These are phyloP conservation scores for Lasiodiplodia gonubiensis DNA, from an alignment of 2,329 filamentous ascomycete genomes.

Conservation along the genomic window DNA sequence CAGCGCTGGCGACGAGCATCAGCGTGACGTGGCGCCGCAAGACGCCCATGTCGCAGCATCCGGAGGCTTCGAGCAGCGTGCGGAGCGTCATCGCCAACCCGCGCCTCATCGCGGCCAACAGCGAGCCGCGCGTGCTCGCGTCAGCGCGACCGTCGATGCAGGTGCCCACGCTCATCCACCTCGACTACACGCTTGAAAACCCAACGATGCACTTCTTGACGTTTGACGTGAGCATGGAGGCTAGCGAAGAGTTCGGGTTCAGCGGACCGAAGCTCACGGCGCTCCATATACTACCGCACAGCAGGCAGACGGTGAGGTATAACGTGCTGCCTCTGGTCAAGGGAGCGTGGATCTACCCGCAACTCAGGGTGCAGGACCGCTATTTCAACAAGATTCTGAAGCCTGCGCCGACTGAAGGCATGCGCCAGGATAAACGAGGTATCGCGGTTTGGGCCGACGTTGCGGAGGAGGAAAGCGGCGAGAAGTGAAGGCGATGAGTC, in stretches of 20 bases:
- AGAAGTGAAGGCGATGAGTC: slow-evolving; percentile 2
- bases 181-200: slow-evolving; percentile 82
- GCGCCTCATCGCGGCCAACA: slow-evolving; percentile 77
- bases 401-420: slow-evolving; percentile 78
- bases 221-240: slow-evolving; percentile 90
- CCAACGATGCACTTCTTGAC: slow-evolving; percentile 93
- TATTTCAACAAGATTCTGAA: slow-evolving; percentile 92
- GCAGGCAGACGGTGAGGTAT: slow-evolving; percentile 75
- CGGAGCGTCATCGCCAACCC: slow-evolving; percentile 70
- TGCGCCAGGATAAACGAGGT: slow-evolving; percentile 60
- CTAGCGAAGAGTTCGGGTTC: slow-evolving; percentile 90
- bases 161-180: slow-evolving; percentile 40
- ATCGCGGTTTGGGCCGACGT: slow-evolving; percentile 45
- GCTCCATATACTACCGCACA: slow-evolving; percentile 81
- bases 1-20: slow-evolving; percentile 75
- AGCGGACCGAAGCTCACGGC: slow-evolving; percentile 83
- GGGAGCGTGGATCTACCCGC: slow-evolving; percentile 73
- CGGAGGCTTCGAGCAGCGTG: slow-evolving; percentile 48
- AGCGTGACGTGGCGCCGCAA: slow-evolving; percentile 77
- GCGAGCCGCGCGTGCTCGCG: slow-evolving; percentile 82
- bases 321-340: slow-evolving; percentile 69
- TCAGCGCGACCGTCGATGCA: slow-evolving; percentile 47
- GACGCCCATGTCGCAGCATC: slow-evolving; percentile 31
- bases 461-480: slow-evolving; percentile 32
- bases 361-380: slow-evolving; percentile 79